Percentiles rank a stretch among this genome's conserved stretches.
Conservation (phyloP, 768 basidiomycete species). For the Thelephora ganbajun region DNA sequence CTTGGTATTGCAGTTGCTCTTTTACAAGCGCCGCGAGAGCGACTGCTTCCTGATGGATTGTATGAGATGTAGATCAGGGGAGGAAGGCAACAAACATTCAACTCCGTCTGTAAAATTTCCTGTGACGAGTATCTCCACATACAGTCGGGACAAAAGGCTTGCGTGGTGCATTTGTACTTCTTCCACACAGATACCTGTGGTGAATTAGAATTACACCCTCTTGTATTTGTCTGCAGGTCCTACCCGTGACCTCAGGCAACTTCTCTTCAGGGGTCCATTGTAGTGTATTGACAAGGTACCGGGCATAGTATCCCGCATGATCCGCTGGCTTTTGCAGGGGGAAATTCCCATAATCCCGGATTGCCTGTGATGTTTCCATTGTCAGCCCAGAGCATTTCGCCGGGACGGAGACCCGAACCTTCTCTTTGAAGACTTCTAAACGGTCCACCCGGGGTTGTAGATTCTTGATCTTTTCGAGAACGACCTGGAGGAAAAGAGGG, state of each 20-base stretch:
- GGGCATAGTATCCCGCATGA: constrained; percentile 22
- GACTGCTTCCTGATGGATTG: constrained; percentile 22
- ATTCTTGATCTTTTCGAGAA: constrained; percentile 25
- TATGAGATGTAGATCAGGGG: neutral
- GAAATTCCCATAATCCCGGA: constrained; percentile 29
- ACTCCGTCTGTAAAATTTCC: constrained; percentile 30
- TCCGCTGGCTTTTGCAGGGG: constrained; percentile 18
- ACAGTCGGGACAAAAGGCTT: constrained; percentile 24
- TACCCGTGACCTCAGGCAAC: constrained; percentile 24
- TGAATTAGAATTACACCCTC: neutral
- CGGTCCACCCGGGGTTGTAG: constrained; percentile 26
- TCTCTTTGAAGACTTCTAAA: constrained; percentile 30
- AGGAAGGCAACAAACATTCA: constrained; percentile 10
- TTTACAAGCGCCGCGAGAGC: constrained; percentile 24
- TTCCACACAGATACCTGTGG: constrained; percentile 24
- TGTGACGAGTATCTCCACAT: constrained; percentile 30
- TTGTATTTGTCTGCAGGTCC: constrained; percentile 7
- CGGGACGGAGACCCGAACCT: constrained; percentile 17
- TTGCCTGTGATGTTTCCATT: constrained; percentile 12
- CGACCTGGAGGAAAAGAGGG: constrained; percentile 25
- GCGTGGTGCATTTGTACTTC: constrained; percentile 26
- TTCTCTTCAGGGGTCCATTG: constrained; percentile 29
- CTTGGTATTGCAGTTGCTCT: constrained; percentile 18
- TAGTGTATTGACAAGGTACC: constrained; percentile 23
- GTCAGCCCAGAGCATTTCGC: neutral